These are phyloP conservation scores for Fusarium aywerte DNA, from an alignment of 2,329 filamentous ascomycete species.

Conservation along the genomic window DNA sequence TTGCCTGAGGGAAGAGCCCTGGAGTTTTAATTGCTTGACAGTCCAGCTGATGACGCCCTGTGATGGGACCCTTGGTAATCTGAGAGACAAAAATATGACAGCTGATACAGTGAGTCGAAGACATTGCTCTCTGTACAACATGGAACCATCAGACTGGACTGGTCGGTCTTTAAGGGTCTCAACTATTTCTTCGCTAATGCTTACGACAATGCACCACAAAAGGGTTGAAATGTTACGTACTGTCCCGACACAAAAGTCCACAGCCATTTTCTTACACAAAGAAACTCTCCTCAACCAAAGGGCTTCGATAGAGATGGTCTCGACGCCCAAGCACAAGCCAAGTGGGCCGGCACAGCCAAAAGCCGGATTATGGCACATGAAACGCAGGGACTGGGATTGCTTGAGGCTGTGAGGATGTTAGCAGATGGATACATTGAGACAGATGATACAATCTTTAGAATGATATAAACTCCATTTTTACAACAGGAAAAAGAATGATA, in stretches of 20 bases:
- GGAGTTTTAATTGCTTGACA: slow-evolving; percentile 1
- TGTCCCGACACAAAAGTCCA: neutral
- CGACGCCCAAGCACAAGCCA: slow-evolving; percentile 41
- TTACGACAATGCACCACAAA: neutral
- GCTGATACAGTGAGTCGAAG: slow-evolving; percentile 12
- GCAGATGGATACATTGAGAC: slow-evolving; percentile 10
- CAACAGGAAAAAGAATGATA: neutral
- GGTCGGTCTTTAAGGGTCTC: neutral
- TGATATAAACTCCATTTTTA: neutral
- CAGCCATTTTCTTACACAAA: slow-evolving; percentile 7
- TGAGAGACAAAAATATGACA: slow-evolving; percentile 23
- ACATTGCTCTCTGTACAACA: slow-evolving; percentile 22
- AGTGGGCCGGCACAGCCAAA: slow-evolving; percentile 40
- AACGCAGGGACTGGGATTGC: slow-evolving; percentile 34
- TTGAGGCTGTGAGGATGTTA: slow-evolving; percentile 25
- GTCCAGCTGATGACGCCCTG: slow-evolving; percentile 39
- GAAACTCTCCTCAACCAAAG: slow-evolving; percentile 1
- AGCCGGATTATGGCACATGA: slow-evolving; percentile 41
- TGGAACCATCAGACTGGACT: neutral
- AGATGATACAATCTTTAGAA: neutral
- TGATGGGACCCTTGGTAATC: slow-evolving; percentile 33
- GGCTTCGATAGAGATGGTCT: slow-evolving; percentile 15
- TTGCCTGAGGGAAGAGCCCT: slow-evolving; percentile 14
- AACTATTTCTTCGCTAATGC: neutral
- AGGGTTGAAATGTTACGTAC: slow-evolving; percentile 24